Conservation (phyloP, 371 early-diverging fungal genomes). For the Actinomucor elegans region DNA sequence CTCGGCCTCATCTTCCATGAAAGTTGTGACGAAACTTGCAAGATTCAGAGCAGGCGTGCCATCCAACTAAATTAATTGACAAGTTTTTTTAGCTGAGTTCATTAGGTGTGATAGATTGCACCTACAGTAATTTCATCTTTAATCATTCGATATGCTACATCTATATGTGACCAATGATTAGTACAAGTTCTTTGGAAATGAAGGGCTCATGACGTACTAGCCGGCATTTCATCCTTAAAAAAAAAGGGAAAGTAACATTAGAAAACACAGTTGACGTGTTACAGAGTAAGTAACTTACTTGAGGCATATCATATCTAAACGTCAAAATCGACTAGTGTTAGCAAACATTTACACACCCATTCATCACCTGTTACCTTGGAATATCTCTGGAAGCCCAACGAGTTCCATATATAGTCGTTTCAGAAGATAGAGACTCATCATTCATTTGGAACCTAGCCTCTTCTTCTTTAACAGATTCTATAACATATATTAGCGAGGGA, state of each 20-base stretch:
- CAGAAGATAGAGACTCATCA: neutral
- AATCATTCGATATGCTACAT: slow-evolving; percentile 45
- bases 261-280: too few species aligned
- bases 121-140: slow-evolving; percentile 45
- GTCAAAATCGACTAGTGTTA: too few species aligned
- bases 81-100: too few species aligned
- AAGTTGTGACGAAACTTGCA: slow-evolving; percentile 72
- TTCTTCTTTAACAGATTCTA: too few species aligned
- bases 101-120: neutral
- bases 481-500: too few species aligned
- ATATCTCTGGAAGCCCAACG: slow-evolving; percentile 46
- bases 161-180: too few species aligned
- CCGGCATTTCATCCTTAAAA: slow-evolving; percentile 45
- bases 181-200: too few species aligned
- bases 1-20: slow-evolving; percentile 66
- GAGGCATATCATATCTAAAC: slow-evolving; percentile 43
- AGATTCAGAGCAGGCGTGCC: slow-evolving; percentile 76
- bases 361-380: slow-evolving; percentile 33
- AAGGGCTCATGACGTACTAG: slow-evolving; percentile 34
- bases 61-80: slow-evolving; percentile 43
- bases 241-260: neutral
- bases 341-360: too few species aligned
- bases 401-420: slow-evolving; percentile 43
- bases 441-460: too few species aligned
- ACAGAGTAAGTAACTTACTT: slow-evolving; percentile 22